Conservation (phyloP, 2,329 filamentous ascomycete species). For the Pseudocercospora fuligena region DNA sequence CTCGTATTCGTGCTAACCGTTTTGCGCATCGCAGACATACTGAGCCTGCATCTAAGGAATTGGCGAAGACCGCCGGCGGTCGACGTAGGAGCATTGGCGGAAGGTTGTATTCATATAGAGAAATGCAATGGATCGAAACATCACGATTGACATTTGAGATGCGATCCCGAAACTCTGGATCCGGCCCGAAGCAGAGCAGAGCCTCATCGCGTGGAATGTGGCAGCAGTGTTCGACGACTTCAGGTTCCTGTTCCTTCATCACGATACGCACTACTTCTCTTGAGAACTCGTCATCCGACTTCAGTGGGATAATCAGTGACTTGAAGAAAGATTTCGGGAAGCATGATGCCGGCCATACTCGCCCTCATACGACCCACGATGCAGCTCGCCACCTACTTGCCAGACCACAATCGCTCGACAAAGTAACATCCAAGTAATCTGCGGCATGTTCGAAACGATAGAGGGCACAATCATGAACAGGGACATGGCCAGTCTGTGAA, state of each 20-base stretch:
- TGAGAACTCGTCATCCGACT: neutral
- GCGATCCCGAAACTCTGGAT: slow-evolving; percentile 3
- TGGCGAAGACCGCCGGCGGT: slow-evolving; percentile 12
- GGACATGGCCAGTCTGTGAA: no score
- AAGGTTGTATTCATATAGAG: neutral
- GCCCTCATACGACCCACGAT: neutral
- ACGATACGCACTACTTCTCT: neutral
- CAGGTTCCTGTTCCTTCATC: neutral
- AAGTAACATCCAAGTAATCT: no score
- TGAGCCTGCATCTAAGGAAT: slow-evolving; percentile 21
- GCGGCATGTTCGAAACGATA: no score
- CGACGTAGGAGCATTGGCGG: slow-evolving; percentile 22
- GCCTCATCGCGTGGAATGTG: neutral
- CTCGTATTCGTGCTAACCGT: slow-evolving; percentile 29
- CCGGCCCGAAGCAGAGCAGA: neutral
- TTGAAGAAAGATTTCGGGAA: neutral
- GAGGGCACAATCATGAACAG: no score
- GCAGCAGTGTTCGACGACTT: neutral
- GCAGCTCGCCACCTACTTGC: no score
- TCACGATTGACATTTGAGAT: neutral
- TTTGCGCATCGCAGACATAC: slow-evolving; percentile 39
- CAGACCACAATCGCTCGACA: no score
- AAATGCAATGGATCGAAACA: neutral
- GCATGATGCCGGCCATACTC: neutral
- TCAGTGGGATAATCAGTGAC: neutral